Evolutionary conservation across 106 monocot species (phyloP), one percentile per base, ranked within the genome.

Genomic region (Phalaenopsis equestris): DNA sequence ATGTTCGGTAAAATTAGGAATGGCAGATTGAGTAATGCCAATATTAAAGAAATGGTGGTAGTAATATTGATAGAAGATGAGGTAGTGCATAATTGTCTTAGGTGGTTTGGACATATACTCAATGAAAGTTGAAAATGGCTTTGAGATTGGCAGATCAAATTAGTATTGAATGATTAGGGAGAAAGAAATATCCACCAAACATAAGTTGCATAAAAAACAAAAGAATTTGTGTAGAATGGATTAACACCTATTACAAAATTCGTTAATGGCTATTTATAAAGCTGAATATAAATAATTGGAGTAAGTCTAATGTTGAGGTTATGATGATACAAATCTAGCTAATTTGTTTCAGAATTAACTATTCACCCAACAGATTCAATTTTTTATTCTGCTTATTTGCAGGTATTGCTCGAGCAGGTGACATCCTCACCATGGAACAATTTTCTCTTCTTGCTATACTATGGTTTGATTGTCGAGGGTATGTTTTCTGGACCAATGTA

Each of bases 401-500:
- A 95, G 95, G 95, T 95, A 36, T 76, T 95, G 56, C 39, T 92
- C 72, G 95, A 95, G 72, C 92, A 92, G 85, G 14, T 95, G 84
- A 92, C 90, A 1, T 82, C 87, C 75, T 92, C 92, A 82, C 95
- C 95, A 74, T 89, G 85, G 85, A 90, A 75, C 67, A 85, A 95
- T 81, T 55, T 95, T 24, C 76, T 95, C n/a, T 95, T 95, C 81
- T 73, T 95, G 77, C 2, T 89, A 23, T 95, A 92, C 45, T 92
- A 83, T 75, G 95, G 92, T 70, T 82, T 85, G 70, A 77, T 95
- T 80, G 89, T 92, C 52, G 95, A 95, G 83, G 81, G 95, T 90
- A 90, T 83, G 85, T 84, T 55, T 41, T 45, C 45, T 72, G 41
- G 15, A 4, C 41, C 72, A 41, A 72, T 72, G 64, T 24, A 65